Base-by-base conservation (phyloP, 495 filamentous ascomycete species). In the Podospora anserina region DNA sequence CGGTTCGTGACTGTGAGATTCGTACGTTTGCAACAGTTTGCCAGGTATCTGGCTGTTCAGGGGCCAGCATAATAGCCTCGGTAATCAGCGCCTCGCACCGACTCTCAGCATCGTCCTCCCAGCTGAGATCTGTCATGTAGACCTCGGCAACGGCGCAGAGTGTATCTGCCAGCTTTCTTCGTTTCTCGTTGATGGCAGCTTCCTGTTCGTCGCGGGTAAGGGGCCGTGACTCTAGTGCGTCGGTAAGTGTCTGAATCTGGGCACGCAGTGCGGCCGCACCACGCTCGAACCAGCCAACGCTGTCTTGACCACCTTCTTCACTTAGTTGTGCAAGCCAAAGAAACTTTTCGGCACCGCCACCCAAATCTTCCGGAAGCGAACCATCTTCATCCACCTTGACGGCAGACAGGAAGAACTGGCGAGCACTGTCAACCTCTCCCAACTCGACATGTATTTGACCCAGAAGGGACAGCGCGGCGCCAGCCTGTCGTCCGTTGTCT, bases 81-180 rank as follows among this genome's bases (percentile, higher is more conserved):
- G 92, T 92, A 62, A 97, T 89, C 57, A 95, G 85, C 3, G 84
- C 76, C 76, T 98, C 94, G 82, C 96, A 98, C 64, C 88, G 83
- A 58, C 82, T 78, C 78, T 98, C 96, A 1, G 93, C 94, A 70
- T 96, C 92, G 61, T 89, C 88, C 77, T 96, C 92, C 91, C 92
- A 96, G 27, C 91, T 83, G 69, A 99, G 84, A 82, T 99, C 96
- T 32, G 93, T 98, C 96, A 99, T 99, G 77, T 97, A 98, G 39
- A 97, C 90, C 78, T 99, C 96, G 0, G 91, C 87, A 65, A 97
- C 88, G 2, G 90, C 91, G 78, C 96, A 98, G 30, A 99, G 84
- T 4, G 93, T 92, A 69, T 89, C 91, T 1, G 92, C 91, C 53
- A 98, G 80, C 76, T 94, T 93, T 61, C 78, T 82, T 74, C 88